Conservation (phyloP, 75 land plant species). For the Larix kaempferi region DNA sequence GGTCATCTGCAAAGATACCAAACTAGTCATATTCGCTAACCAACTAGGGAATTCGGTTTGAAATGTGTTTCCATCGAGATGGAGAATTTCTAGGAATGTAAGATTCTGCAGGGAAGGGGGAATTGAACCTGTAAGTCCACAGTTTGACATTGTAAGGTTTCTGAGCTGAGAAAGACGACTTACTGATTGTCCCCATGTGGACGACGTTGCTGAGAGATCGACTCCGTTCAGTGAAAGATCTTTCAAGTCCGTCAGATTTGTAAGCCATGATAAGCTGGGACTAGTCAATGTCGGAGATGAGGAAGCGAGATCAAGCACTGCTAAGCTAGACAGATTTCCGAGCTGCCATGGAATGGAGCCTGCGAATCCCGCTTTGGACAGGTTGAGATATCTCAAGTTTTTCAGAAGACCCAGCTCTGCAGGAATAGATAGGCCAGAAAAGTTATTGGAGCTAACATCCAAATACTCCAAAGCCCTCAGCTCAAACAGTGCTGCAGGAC, state of each 20-base stretch:
- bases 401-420: constrained; percentile 14
- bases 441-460: constrained; percentile 27
- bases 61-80: background rate
- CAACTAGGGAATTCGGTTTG: too few species aligned
- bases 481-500: constrained; percentile 13
- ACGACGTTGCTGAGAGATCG: background rate
- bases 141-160: background rate
- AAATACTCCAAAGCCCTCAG: constrained; percentile 18
- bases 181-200: background rate
- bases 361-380: constrained; percentile 14
- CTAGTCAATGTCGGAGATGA: background rate
- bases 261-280: background rate
- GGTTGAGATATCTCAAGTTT: constrained; percentile 22
- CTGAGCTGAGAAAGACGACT: background rate
- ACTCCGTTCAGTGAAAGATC: background rate
- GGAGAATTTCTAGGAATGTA: background rate
- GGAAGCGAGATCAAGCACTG: constrained; percentile 13
- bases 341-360: constrained; percentile 19
- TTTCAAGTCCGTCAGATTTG: background rate
- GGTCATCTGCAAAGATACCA: background rate
- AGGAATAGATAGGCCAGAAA: constrained; percentile 12
- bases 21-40: background rate
- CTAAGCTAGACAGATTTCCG: constrained; percentile 23
- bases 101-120: background rate
- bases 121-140: background rate